These are phyloP conservation scores for Salix dunnii DNA, from an alignment of 345 rosid species.

Conservation along the genomic window DNA sequence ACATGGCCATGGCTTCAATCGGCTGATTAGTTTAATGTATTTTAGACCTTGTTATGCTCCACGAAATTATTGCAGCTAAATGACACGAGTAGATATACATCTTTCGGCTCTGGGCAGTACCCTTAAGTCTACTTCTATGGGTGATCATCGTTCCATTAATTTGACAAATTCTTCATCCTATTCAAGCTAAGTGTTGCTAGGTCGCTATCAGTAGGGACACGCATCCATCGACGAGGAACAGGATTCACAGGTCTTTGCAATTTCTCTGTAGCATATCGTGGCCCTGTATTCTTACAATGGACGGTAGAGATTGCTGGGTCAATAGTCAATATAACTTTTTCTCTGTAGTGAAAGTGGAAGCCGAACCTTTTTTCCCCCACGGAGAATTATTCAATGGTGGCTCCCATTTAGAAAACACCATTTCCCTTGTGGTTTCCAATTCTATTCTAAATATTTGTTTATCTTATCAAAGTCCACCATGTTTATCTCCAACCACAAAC, in stretches of 20 bases:
- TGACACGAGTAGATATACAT: neutral
- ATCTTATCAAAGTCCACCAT: constrained; percentile 24
- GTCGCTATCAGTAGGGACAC: constrained; percentile 20
- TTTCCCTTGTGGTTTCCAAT: constrained; percentile 39
- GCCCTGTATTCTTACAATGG: neutral
- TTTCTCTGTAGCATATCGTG: neutral
- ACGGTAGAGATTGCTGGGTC: constrained; percentile 27
- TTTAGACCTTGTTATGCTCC: neutral
- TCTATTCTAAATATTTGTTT: constrained; percentile 14
- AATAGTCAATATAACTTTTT: constrained; percentile 4
- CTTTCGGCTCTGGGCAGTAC: neutral
- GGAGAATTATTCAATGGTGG: constrained; percentile 36
- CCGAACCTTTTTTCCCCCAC: neutral
- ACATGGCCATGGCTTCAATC: neutral
- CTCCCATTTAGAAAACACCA: constrained; percentile 22
- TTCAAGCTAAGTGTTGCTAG: neutral
- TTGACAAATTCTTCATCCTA: neutral
- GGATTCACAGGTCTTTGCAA: constrained; percentile 16
- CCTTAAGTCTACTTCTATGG: neutral
- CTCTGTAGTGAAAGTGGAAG: neutral
- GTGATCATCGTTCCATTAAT: neutral
- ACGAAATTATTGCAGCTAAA: neutral
- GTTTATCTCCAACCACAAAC: constrained; percentile 24
- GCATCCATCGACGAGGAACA: constrained; percentile 18
- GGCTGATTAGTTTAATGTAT: neutral